Evolutionary conservation across 2,329 filamentous ascomycete species (phyloP), one percentile per base, ranked within the genome.

Genomic region (Basipetospora chlamydospora): DNA sequence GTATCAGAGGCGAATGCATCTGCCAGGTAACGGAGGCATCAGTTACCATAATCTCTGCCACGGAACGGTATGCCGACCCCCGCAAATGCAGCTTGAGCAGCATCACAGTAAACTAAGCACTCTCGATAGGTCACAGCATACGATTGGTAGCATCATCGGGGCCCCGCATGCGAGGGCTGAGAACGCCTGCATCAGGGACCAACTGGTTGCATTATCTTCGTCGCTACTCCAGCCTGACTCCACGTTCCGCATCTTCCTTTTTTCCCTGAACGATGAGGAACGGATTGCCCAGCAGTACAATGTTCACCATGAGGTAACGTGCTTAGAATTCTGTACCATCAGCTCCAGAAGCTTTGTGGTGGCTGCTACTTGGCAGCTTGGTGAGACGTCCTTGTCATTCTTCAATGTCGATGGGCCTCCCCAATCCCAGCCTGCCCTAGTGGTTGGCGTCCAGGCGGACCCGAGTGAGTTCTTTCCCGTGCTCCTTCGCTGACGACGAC

Each of bases 11-110:
- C n/a, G 53, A 55, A 2, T 50, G 48, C 2, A 56, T 67, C 5
- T 50, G 73, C 3, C 74, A 79, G 45, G 56, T 77, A 4, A 77
- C 73, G 1, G 65, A 70, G 37, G 52, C 49, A 21, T 57, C 47
- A 13, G 51, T 68, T 3, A 62, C 60, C 6, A 45, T 70, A 12
- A 7, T 30, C 17, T n/a, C n/a, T n/a, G n/a, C n/a, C n/a, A n/a
- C n/a, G n/a, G n/a, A n/a, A n/a, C n/a, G n/a, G n/a, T n/a, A n/a
- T n/a, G n/a, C n/a, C n/a, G n/a, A n/a, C n/a, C n/a, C n/a, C n/a
- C n/a, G n/a, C n/a, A n/a, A n/a, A n/a, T n/a, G n/a, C n/a, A n/a
- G n/a, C n/a, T n/a, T n/a, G n/a, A n/a, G n/a, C n/a, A n/a, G n/a
- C n/a, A n/a, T n/a, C n/a, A n/a, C n/a, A n/a, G n/a, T n/a, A n/a